Evolutionary conservation across 768 basidiomycete species (phyloP).

Genomic region (Auriscalpium microsporum): DNA sequence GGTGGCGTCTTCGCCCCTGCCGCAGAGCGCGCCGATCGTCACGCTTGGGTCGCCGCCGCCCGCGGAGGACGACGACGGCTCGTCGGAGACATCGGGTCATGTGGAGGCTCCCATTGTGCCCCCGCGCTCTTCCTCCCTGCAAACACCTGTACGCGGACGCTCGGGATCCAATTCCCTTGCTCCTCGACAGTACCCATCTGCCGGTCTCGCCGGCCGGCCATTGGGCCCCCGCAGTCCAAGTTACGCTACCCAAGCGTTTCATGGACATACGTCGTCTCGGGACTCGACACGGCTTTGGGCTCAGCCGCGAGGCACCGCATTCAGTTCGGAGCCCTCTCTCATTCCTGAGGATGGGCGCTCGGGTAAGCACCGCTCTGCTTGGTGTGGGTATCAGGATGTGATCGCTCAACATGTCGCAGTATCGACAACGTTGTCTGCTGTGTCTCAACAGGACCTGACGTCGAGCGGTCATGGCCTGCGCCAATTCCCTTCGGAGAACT

Average conservation of each 20-base stretch:
- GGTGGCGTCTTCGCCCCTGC: conserved; percentile 1
- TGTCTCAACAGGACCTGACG: conserved; percentile 50
- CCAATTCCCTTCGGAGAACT: conserved; percentile 29
- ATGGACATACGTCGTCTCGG: conserved; percentile 30
- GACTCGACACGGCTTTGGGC: conserved; percentile 43
- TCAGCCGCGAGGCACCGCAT: conserved; percentile 66
- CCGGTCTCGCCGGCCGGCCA: conserved; percentile 13
- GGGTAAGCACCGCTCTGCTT: conserved; percentile 31
- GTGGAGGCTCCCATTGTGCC: conserved; percentile 29
- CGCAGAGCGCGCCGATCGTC: conserved; percentile 5
- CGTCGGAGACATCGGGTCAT: conserved; percentile 13
- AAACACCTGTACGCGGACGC: conserved; percentile 23
- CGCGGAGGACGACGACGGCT: conserved; percentile 13
- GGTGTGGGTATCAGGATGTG: conserved; percentile 7
- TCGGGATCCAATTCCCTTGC: conserved; percentile 10
- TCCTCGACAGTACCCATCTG: conserved; percentile 13
- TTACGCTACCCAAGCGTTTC: conserved; percentile 23
- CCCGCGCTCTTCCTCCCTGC: conserved; percentile 44
- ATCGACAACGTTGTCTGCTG: conserved; percentile 19
- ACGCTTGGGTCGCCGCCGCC: neutral
- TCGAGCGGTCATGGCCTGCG: conserved; percentile 39
- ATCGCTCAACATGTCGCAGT: conserved; percentile 13
- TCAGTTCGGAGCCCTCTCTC: conserved; percentile 78
- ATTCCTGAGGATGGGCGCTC: conserved; percentile 46
- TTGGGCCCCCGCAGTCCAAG: conserved; percentile 18